phyloP scores from a whole-genome alignment of 768 basidiomycete species.

The Rhizopogon vulgaris region DNA sequence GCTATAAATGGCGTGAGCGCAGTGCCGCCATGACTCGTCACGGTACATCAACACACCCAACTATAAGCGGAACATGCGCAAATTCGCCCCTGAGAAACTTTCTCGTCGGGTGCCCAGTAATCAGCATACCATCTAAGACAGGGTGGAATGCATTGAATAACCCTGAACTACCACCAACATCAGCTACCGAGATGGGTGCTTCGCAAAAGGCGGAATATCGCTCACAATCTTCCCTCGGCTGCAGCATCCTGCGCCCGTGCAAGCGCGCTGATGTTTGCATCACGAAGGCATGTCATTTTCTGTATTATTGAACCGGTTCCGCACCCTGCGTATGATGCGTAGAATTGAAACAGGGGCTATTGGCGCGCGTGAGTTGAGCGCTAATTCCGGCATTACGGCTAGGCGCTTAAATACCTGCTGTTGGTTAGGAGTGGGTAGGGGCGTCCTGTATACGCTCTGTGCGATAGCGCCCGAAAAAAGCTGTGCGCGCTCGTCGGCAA shows the following conservation, averaged over 20 bases:
- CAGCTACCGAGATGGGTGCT: conserved; percentile 3
- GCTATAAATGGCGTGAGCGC: conserved; percentile 17
- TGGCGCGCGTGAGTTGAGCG: not conserved
- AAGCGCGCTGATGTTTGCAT: conserved; percentile 43
- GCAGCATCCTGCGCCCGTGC: conserved; percentile 51
- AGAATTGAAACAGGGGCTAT: conserved; percentile 50
- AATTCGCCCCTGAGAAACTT: conserved; percentile 41
- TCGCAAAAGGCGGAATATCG: not conserved
- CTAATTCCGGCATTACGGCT: not conserved
- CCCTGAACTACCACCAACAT: conserved; percentile 22
- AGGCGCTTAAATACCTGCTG: conserved; percentile 34
- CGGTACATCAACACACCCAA: conserved; percentile 37
- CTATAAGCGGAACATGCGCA: conserved; percentile 47
- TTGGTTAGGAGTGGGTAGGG: conserved; percentile 45
- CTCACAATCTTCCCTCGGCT: conserved; percentile 35
- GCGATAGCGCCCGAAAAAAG: conserved; percentile 53
- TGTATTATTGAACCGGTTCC: conserved; percentile 27
- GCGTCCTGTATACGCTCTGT: conserved; percentile 53
- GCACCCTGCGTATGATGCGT: conserved; percentile 45
- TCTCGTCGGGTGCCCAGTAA: conserved; percentile 45
- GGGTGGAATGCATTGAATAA: conserved; percentile 46
- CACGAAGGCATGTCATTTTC: conserved; percentile 43
- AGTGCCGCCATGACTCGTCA: not conserved
- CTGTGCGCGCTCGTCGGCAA: conserved; percentile 32
- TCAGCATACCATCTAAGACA: conserved; percentile 46